phyloP scores from a whole-genome alignment of 345 rosid genomes.

The Lepidium africanum region DNA sequence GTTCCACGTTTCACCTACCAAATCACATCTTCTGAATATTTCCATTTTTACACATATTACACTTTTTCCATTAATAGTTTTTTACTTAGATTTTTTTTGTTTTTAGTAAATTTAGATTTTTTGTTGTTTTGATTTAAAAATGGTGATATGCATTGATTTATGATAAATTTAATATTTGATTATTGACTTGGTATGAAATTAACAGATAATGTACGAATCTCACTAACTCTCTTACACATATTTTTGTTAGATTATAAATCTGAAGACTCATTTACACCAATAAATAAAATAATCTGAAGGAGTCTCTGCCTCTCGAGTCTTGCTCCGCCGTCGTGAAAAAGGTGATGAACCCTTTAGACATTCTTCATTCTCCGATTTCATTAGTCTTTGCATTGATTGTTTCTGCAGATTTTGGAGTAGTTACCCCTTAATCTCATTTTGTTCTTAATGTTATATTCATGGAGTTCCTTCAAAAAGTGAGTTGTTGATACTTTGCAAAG shows the following conservation, averaged over 20 bases:
- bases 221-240: not conserved
- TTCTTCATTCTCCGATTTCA: slow-evolving; percentile 16
- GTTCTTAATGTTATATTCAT: not conserved
- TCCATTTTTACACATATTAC: not conserved
- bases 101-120: too few relatives aligned
- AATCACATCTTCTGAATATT: not conserved
- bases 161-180: not conserved
- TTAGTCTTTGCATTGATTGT: slow-evolving; percentile 8
- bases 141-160: not conserved
- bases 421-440: not conserved
- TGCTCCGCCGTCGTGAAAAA: slow-evolving; percentile 18
- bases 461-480: not conserved
- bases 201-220: not conserved
- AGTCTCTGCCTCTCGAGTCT: not conserved
- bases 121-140: too few relatives aligned
- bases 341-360: slow-evolving; percentile 21
- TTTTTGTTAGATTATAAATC: not conserved
- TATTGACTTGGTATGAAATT: not conserved
- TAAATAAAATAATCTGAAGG: not conserved
- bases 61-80: not conserved
- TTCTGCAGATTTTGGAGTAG: not conserved
- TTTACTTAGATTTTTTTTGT: not conserved
- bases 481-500: not conserved
- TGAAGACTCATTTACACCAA: not conserved
- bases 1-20: not conserved